Evolutionary conservation across 2,329 filamentous ascomycete genomes (phyloP), one percentile per base, ranked within the genome.

Genomic region (Monilinia vaccinii-corymbosi): DNA sequence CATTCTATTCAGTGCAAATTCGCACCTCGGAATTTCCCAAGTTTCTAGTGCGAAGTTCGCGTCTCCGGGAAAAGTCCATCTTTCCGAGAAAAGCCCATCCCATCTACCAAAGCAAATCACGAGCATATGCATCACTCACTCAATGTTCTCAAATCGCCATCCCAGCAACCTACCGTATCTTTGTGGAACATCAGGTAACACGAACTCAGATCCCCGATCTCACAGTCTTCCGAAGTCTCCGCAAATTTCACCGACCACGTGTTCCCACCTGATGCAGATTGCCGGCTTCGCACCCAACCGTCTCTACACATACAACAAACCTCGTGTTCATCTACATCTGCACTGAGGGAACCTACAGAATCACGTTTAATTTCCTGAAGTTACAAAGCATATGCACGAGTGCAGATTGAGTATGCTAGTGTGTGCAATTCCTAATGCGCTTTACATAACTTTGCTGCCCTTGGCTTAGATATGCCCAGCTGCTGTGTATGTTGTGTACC

Each of bases 311-410:
- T 53, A 59, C 31, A 21, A 47, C 32, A 59, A 59, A 59, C 32
- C 49, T 59, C 49, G 48, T 53, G 57, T 55, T 38, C 57, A 46
- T 38, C 48, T 55, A 32, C 31, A 32, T 21, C 48, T 55, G 42
- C 57, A 55, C 13, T 38, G 18, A 40, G 49, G 40, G 31, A 25
- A 23, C 23, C 13, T 55, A 59, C 57, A 55, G 50, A 44, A 59
- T 59, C 57, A 59, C 32, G 57, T 59, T 55, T 47, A 55, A 55
- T 59, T 38, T 55, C 49, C 40, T 59, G 36, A 14, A n/a, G 47
- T 58, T 45, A 52, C 56, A 51, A 14, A 42, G 56, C 56, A 52
- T 52, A 42, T 42, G 18, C 47, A 16, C 21, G 23, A 49, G 32
- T 50, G 25, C 38, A 44, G n/a, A 14, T 53, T 32, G n/a, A 44